Base-by-base conservation (phyloP, 768 basidiomycete species). In the Mycena amicta region DNA sequence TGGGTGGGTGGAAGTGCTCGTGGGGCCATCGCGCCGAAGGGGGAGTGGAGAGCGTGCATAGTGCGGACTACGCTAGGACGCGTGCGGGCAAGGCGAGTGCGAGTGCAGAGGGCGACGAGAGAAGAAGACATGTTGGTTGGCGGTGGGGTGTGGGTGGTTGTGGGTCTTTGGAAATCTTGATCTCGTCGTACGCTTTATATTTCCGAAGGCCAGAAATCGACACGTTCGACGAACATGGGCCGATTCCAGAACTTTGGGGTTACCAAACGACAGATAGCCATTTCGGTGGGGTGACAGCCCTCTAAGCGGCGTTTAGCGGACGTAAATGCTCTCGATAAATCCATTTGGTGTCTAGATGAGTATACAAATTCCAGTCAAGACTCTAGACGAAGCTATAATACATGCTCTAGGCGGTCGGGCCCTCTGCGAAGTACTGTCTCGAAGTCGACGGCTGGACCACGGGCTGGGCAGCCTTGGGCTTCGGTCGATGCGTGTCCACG, bases 401-500 rank as follows among this genome's bases (percentile, higher is more conserved):
- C 43, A 46, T 52, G 47, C 31, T 59, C 53, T 57, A 52, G 61
- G 26, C 31, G 11, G 53, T 61, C 50, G 45, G 23, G 1, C 64
- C 65, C 50, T 69, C 67, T 16, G 74, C 64, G 67, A 72, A 83
- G 60, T 83, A 84, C 60, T 82, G 68, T 59, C 83, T 68, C n/a
- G 73, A 75, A 5, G 70, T 73, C 13, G 74, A 69, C 3, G 71
- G 57, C 37, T 75, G 70, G 18, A 74, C 71, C 1, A 63, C 61
- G 5, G 72, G 73, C n/a, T 74, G 64, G 23, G 71, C 60, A n/a
- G 70, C 70, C 59, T 78, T 81, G 29, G 83, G 83, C 63, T 84
- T 84, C 22, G 82, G 80, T 43, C 95, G 86, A 71, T 96, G 94
- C 1, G 95, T 98, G 72, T 98, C 92, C 26, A 98, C 96, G 1